Conservation (phyloP, 2,329 filamentous ascomycete species). For the Aciculosporium take region DNA sequence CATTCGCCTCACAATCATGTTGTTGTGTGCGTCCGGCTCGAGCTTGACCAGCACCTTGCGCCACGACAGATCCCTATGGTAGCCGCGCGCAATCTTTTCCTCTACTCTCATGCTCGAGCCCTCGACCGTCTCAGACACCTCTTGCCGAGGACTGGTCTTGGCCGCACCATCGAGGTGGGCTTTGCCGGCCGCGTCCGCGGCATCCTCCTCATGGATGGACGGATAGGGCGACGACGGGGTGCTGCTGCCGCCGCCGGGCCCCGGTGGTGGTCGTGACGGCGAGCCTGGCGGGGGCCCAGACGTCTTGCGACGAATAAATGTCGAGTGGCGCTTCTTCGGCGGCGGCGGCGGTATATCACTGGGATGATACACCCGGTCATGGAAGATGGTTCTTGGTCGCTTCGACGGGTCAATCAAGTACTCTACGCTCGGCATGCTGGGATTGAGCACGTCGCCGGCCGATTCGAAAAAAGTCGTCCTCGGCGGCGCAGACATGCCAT, state of each 20-base stretch:
- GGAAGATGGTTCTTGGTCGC: slow-evolving; percentile 82
- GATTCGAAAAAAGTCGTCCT: slow-evolving; percentile 91
- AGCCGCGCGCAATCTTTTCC: slow-evolving; percentile 93
- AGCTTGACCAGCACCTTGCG: slow-evolving; percentile 91
- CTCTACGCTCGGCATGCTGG: slow-evolving; percentile 65
- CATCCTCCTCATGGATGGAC: slow-evolving; percentile 26
- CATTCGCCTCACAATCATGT: slow-evolving; percentile 90
- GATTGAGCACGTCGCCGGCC: slow-evolving; percentile 81
- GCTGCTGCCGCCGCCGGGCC: too few species aligned
- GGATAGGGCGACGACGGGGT: slow-evolving; percentile 20
- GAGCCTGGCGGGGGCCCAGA: slow-evolving; percentile 13
- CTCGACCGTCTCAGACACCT: slow-evolving; percentile 30
- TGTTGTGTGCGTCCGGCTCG: slow-evolving; percentile 96
- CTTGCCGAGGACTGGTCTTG: slow-evolving; percentile 31
- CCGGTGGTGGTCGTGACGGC: slow-evolving; percentile 13
- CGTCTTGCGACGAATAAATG: slow-evolving; percentile 20
- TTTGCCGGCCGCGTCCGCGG: slow-evolving; percentile 20
- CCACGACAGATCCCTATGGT: slow-evolving; percentile 85
- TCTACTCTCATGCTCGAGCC: slow-evolving; percentile 72
- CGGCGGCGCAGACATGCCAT: slow-evolving; percentile 55
- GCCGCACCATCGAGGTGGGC: slow-evolving; percentile 41
- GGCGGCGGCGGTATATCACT: slow-evolving; percentile 80
- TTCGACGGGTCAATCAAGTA: slow-evolving; percentile 74
- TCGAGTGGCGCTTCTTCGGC: slow-evolving; percentile 37
- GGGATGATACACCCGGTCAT: slow-evolving; percentile 90